Evolutionary conservation across 805 yeast genomes (phyloP).

Genomic region (Kluyveromyces starmeri): DNA sequence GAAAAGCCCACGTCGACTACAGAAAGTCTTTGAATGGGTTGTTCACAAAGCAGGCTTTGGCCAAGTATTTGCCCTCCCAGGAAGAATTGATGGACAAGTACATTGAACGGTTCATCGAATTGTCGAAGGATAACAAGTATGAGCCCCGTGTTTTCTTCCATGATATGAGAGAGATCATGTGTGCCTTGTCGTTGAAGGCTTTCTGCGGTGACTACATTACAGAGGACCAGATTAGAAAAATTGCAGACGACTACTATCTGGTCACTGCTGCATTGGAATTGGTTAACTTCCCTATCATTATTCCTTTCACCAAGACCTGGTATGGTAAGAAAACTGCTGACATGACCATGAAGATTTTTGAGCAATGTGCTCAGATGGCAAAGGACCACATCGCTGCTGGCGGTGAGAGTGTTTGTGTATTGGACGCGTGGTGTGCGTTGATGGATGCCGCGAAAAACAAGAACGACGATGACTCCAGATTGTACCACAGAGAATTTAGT

Average conservation of each 20-base stretch:
- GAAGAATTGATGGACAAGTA: conserved; percentile 81
- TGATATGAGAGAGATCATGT: conserved; percentile 90
- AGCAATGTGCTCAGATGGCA: conserved; percentile 78
- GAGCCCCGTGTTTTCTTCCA: conserved; percentile 73
- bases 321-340: conserved; percentile 92
- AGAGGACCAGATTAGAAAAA: conserved; percentile 76
- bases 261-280: conserved; percentile 95
- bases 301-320: conserved; percentile 97
- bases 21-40: conserved; percentile 84
- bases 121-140: conserved; percentile 44
- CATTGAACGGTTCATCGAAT: conserved; percentile 52
- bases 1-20: conserved; percentile 90
- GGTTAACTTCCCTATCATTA: conserved; percentile 93
- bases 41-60: conserved; percentile 76
- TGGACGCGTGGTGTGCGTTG: conserved; percentile 90
- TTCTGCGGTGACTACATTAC: conserved; percentile 95
- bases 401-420: conserved; percentile 75
- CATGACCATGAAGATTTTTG: conserved; percentile 87
- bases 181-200: conserved; percentile 86
- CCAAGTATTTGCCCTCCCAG: conserved; percentile 73
- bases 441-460: conserved; percentile 61
- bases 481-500: conserved; percentile 70
- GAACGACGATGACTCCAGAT: conserved; percentile 44
- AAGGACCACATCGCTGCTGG: conserved; percentile 70
- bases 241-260: conserved; percentile 86